Evolutionary conservation across 73 alveolate species (phyloP), one percentile per base, ranked within the genome.

Genomic region (Paramecium octaurelia): DNA sequence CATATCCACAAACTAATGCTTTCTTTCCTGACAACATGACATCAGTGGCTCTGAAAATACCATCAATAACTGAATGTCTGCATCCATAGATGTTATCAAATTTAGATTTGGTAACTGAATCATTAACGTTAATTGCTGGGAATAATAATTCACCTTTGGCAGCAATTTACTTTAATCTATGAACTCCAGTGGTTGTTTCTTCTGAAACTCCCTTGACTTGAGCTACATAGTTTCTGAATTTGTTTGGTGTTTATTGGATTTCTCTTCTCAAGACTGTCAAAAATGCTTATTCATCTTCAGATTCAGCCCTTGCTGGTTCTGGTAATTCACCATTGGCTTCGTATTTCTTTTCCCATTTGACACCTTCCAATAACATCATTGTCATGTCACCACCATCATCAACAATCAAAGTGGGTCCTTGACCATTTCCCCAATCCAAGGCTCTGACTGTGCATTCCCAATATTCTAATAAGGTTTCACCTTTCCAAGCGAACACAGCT

Each of bases 381-480:
- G 99, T 98, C 96, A 98, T 98, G 92, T 98, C 99, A 92, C 99
- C 99, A 92, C 99, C 99, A 60, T 98, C 99, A 93, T 98, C 99
- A 85, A 98, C 98, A 42, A 98, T 92, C 92, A 97, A 86, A 91
- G 96, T 96, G 21, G 99, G 98, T 58, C 99, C 99, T 54, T 97
- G 98, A 24, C 95, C 94, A 60, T 95, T 97, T 42, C 99, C 98
- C 99, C 98, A 97, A 43, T 97, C 96, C 92, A 98, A 94, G 89
- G 95, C 93, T 94, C 95, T 95, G 64, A 94, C 96, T 34, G 99
- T 98, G 95, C 98, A 96, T 96, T 96, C 98, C 99, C 99, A 98
- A 98, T 98, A 98, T 93, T 98, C 99, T 92, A 92, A 96, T 50
- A 97, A 93, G 64, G 95, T 96, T 64, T 80, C 97, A 48, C 99